These are phyloP conservation scores for Cocos nucifera DNA, from an alignment of 176 grass and related monocot genomes.

Conservation along the genomic window DNA sequence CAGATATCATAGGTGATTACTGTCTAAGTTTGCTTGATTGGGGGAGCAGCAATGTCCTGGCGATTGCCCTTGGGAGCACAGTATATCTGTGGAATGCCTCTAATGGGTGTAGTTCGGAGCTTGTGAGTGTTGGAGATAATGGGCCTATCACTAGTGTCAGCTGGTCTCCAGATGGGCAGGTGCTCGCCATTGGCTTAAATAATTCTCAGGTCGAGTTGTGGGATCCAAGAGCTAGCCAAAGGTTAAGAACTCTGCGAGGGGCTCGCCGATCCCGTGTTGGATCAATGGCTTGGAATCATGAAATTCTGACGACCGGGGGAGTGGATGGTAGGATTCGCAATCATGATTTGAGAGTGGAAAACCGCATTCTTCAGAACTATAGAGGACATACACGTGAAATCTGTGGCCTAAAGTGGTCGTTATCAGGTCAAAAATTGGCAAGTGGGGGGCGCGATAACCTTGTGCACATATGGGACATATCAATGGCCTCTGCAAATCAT, in stretches of 20 bases:
- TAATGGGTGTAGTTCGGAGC: background rate
- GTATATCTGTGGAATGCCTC: constrained; percentile 7
- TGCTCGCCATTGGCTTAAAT: constrained; percentile 1
- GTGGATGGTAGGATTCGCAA: background rate
- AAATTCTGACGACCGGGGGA: constrained; percentile 1
- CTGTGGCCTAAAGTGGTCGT: background rate
- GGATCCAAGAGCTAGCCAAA: background rate
- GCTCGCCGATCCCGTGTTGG: background rate
- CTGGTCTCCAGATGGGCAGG: constrained; percentile 6
- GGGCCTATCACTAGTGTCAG: background rate
- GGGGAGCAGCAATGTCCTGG: too few species aligned
- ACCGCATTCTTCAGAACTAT: background rate
- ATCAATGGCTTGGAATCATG: constrained; percentile 6
- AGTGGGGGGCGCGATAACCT: background rate
- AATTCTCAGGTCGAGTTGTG: constrained; percentile 1
- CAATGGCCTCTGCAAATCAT: constrained; percentile 1
- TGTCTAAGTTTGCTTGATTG: too few species aligned
- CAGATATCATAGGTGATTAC: too few species aligned
- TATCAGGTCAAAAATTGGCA: constrained; percentile 3
- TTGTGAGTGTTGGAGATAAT: background rate
- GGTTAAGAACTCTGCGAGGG: too few species aligned
- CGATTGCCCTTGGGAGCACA: background rate
- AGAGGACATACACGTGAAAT: background rate
- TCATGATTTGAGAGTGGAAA: background rate
- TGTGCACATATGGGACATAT: too few species aligned